These are phyloP conservation scores for Malassezia restricta DNA, from an alignment of 1,284 basidiomycete genomes.

Conservation along the genomic window DNA sequence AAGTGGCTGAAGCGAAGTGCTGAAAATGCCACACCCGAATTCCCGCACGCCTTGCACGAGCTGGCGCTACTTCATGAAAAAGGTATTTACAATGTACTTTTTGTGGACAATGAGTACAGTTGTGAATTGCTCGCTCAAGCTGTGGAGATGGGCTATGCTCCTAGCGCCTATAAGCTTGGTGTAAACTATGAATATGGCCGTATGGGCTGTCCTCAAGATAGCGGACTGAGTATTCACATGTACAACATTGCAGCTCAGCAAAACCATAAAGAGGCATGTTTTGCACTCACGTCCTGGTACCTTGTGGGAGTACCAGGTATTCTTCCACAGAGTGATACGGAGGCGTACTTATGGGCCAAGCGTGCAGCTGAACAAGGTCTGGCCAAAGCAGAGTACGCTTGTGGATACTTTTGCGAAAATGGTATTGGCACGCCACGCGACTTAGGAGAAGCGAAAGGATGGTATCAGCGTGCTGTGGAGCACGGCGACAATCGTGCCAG, in stretches of 20 bases:
- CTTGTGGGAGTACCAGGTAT: slow-evolving; percentile 95
- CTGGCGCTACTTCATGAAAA: slow-evolving; percentile 84
- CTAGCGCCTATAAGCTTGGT: slow-evolving; percentile 84
- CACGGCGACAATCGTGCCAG: slow-evolving; percentile 84
- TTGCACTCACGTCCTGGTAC: slow-evolving; percentile 96
- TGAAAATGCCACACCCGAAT: slow-evolving; percentile 64
- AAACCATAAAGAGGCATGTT: slow-evolving; percentile 89
- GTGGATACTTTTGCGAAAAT: slow-evolving; percentile 84
- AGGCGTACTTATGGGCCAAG: slow-evolving; percentile 59
- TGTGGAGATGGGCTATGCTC: slow-evolving; percentile 86
- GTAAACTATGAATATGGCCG: slow-evolving; percentile 99
- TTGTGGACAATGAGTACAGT: slow-evolving; percentile 89
- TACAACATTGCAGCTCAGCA: slow-evolving; percentile 72
- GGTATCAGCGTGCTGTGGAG: slow-evolving; percentile 83
- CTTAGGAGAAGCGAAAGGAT: slow-evolving; percentile 54
- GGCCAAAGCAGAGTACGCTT: slow-evolving; percentile 59
- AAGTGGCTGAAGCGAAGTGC: slow-evolving; percentile 96
- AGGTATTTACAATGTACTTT: slow-evolving; percentile 89
- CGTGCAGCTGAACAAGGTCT: slow-evolving; percentile 44
- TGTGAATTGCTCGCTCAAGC: slow-evolving; percentile 88
- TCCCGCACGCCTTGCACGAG: slow-evolving; percentile 91
- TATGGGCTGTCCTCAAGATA: slow-evolving; percentile 95
- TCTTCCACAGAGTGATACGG: slow-evolving; percentile 91
- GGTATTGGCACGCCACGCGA: slow-evolving; percentile 48
- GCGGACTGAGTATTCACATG: slow-evolving; percentile 93